These are phyloP conservation scores for Sporothrix globosa DNA, from an alignment of 2,329 filamentous ascomycete species.

Conservation along the genomic window DNA sequence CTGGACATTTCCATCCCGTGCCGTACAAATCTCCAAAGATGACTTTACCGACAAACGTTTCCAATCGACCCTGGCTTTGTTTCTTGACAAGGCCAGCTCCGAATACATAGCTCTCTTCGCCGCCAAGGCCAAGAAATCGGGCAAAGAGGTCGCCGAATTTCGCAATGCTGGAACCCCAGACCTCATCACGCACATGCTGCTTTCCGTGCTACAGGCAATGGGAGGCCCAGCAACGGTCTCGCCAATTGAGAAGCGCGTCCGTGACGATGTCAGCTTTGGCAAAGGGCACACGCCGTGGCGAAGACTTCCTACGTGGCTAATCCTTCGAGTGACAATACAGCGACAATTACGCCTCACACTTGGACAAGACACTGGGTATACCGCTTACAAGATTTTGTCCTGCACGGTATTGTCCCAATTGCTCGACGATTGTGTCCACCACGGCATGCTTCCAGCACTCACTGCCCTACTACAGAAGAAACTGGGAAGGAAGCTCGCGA, in stretches of 20 bases:
- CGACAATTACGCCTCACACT: constrained; percentile 52
- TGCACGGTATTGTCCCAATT: constrained; percentile 52
- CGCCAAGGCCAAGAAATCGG: constrained; percentile 57
- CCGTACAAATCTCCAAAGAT: constrained; percentile 51
- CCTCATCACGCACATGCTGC: constrained; percentile 62
- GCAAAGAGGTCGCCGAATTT: constrained; percentile 52
- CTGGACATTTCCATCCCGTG: constrained; percentile 63
- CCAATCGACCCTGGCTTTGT: constrained; percentile 51
- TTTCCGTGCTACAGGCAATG: constrained; percentile 61
- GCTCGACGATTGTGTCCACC: constrained; percentile 46
- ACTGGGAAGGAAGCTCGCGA: constrained; percentile 60
- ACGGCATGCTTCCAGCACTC: constrained; percentile 38
- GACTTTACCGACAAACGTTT: constrained; percentile 47
- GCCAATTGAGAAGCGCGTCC: constrained; percentile 59
- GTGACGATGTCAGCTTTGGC: constrained; percentile 63
- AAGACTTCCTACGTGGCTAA: constrained; percentile 63
- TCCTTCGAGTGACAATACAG: constrained; percentile 61
- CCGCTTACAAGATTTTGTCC: constrained; percentile 63
- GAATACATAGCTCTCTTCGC: constrained; percentile 51
- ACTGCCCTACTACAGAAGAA: constrained; percentile 53
- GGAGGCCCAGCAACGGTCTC: constrained; percentile 48
- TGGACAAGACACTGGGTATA: constrained; percentile 48
- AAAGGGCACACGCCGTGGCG: constrained; percentile 61
- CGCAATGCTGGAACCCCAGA: constrained; percentile 62
- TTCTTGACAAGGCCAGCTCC: constrained; percentile 60